Percentiles rank a stretch among this genome's conserved stretches.
Evolutionary conservation across 2,329 filamentous ascomycete species (phyloP).

Genomic region (Fonsecaea monophora): DNA sequence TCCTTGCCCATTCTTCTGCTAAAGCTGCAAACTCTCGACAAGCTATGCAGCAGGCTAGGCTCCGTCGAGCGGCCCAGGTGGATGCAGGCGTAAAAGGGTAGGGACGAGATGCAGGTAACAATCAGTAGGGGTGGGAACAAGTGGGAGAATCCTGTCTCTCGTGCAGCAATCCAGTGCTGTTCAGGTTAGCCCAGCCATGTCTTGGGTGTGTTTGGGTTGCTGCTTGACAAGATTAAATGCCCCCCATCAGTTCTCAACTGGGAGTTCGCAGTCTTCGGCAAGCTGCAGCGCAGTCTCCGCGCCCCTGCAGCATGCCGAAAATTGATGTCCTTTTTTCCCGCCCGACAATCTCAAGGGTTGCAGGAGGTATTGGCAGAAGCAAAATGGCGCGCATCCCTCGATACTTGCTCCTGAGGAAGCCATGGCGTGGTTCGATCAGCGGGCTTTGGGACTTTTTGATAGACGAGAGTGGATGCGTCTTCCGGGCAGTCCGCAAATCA

Average conservation of each 20-base stretch:
- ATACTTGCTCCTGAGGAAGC: background rate
- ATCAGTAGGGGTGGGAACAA: conserved; percentile 24
- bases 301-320: conserved; percentile 32
- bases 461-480: conserved; percentile 35
- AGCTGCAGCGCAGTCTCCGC: conserved; percentile 18
- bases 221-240: conserved; percentile 33
- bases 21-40: conserved; percentile 14
- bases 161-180: conserved; percentile 32
- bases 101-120: conserved; percentile 26
- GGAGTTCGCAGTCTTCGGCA: conserved; percentile 3
- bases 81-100: conserved; percentile 24
- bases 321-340: conserved; percentile 16
- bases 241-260: conserved; percentile 7
- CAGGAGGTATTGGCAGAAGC: conserved; percentile 4
- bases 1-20: conserved; percentile 2
- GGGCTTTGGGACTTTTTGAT: conserved; percentile 17
- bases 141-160: conserved; percentile 33
- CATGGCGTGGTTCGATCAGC: background rate
- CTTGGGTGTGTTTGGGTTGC: conserved; percentile 34
- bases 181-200: conserved; percentile 34
- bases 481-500: conserved; percentile 21
- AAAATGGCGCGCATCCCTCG: conserved; percentile 1
- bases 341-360: conserved; percentile 19
- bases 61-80: conserved; percentile 26
- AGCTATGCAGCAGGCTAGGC: conserved; percentile 36